Conservation (phyloP, 306 rosid species). For the Begonia fuchsioides region DNA sequence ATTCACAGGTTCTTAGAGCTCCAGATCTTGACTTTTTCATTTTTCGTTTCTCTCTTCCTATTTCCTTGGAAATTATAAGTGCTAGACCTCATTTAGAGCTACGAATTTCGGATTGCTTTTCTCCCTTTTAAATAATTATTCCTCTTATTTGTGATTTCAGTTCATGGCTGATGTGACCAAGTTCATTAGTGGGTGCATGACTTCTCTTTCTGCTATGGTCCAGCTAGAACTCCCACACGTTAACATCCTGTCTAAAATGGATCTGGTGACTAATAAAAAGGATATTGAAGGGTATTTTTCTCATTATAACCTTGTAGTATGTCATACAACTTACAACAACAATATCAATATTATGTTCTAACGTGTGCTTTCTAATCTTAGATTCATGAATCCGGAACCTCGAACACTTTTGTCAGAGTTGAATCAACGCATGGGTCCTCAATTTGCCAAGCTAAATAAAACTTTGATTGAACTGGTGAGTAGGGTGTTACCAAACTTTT, state of each 20-base stretch:
- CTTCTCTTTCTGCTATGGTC: constrained; percentile 72
- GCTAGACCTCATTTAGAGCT: background rate
- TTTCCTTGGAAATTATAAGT: no score
- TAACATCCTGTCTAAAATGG: constrained; percentile 93
- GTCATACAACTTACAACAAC: no score
- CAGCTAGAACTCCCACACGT: constrained; percentile 92
- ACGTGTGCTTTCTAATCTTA: constrained; percentile 2
- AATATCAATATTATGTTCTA: no score
- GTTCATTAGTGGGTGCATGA: constrained; percentile 93
- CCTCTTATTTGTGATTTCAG: constrained; percentile 15
- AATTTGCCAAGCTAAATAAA: constrained; percentile 78
- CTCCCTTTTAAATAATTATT: constrained; percentile 4
- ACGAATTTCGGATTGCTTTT: no score
- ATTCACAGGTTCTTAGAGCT: constrained; percentile 99
- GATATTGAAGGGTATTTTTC: constrained; percentile 53
- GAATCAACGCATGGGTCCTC: constrained; percentile 75
- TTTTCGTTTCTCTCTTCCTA: no score
- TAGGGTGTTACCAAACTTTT: background rate
- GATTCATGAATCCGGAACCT: constrained; percentile 77
- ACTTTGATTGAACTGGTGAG: constrained; percentile 64
- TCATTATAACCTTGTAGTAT: constrained; percentile 1
- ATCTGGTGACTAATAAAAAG: constrained; percentile 65
- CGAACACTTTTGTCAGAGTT: constrained; percentile 52
- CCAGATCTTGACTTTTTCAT: no score
- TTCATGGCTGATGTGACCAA: constrained; percentile 89